Percentiles rank a stretch among this genome's conserved stretches.
Evolutionary conservation across 2,329 filamentous ascomycete species (phyloP).

Genomic region (Fonsecaea multimorphosa): DNA sequence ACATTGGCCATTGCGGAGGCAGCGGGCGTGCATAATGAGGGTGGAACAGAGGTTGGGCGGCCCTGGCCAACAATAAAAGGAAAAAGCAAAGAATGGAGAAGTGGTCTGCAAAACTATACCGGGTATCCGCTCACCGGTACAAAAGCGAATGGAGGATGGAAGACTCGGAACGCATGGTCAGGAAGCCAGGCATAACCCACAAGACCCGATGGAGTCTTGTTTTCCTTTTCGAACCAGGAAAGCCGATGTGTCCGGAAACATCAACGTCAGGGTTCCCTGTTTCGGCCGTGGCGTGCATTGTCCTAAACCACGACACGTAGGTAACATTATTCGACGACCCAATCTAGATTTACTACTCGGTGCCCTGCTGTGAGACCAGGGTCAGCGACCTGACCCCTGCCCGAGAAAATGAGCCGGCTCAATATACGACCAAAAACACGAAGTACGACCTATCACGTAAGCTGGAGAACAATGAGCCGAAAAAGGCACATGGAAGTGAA

Average conservation of each 20-base stretch:
- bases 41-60: not conserved
- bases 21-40: slow-evolving; percentile 23
- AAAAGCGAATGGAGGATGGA: not conserved
- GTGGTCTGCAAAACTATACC: not conserved
- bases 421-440: slow-evolving; percentile 15
- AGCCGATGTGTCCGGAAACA: slow-evolving; percentile 5
- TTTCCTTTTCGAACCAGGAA: slow-evolving; percentile 8
- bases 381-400: not conserved
- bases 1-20: slow-evolving; percentile 24
- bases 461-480: slow-evolving; percentile 1
- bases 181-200: not conserved
- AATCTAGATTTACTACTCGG: slow-evolving; percentile 3
- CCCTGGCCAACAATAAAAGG: not conserved
- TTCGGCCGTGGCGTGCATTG: not conserved
- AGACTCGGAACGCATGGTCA: not conserved
- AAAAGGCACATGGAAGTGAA: not conserved
- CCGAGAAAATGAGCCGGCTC: not conserved
- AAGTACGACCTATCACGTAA: not conserved
- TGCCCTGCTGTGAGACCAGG: not conserved
- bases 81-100: slow-evolving; percentile 10
- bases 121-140: not conserved
- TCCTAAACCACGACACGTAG: no score
- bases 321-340: not conserved
- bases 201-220: not conserved
- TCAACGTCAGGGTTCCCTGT: slow-evolving; percentile 14